Evolutionary conservation across 768 basidiomycete species (phyloP), one percentile per base, ranked within the genome.

Genomic region (Macrolepiota albuminosa): DNA sequence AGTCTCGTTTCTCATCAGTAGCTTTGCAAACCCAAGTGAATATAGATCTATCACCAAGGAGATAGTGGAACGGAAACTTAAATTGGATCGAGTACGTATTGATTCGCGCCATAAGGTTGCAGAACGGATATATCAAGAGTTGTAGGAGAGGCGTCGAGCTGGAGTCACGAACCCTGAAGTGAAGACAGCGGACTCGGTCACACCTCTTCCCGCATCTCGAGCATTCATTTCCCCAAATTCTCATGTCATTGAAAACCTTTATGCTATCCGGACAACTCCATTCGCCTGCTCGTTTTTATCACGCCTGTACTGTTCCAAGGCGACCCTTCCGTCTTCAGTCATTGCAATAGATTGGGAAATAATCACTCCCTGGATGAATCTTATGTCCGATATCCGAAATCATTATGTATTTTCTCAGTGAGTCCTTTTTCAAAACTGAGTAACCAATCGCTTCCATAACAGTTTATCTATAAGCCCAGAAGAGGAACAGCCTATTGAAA

Each of bases 291-390:
- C 89, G 0, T 91, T 93, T 62, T 71, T 85, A 39, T 84, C 86
- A 51, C 84, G 91, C 14, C 67, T 91, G 13, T 75, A 79, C 51
- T 87, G 86, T 24, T 70, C 71, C 45, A 72, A 62, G 52, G 63
- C 68, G 40, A 57, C 63, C 14, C 65, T 65, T 11, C 71, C 75
- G 39, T 66, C 73, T 11, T 75, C 72, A 4, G 66, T 81, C 33
- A 77, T 91, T 43, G 78, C 84, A 10, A 75, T 85, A 29, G 89
- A 92, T 70, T 92, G 88, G 89, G 85, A 88, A 68, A 84, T 81
- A 4, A 74, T 73, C 43, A 72, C 89, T 4, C 84, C 88, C 0
- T 93, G 91, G 91, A 86, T 86, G 79, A 72, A 78, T 40, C 79
- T 93, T 47, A 88, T 92, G 87, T 68, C 71, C 36, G 90, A 93